These are phyloP conservation scores for Ochetophila trinervis DNA, from an alignment of 306 rosid genomes.

Conservation along the genomic window DNA sequence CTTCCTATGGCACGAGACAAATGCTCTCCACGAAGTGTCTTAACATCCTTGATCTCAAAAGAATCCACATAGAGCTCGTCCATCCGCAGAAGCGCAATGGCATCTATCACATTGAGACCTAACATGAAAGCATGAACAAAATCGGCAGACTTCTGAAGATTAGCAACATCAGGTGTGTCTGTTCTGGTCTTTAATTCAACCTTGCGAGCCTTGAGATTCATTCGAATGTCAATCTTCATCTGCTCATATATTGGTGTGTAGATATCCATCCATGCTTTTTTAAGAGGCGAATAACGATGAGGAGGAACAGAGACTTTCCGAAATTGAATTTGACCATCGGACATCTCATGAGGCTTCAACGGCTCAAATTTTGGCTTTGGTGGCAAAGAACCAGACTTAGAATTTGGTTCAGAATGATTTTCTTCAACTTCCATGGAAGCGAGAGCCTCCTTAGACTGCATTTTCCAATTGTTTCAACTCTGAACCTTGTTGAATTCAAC, in stretches of 20 bases:
- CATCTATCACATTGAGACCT: conserved; percentile 83
- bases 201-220: conserved; percentile 81
- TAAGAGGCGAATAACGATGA: conserved; percentile 77
- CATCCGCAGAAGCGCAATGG: conserved; percentile 70
- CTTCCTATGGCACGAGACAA: conserved; percentile 89
- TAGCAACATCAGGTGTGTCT: conserved; percentile 78
- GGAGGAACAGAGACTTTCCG: conserved; percentile 77
- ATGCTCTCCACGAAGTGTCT: conserved; percentile 77
- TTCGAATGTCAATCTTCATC: conserved; percentile 81
- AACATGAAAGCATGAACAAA: conserved; percentile 89
- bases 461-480: conserved; percentile 25
- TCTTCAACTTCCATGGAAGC: conserved; percentile 60
- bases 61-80: conserved; percentile 91
- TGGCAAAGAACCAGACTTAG: conserved; percentile 37
- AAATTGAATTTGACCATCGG: conserved; percentile 77
- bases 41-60: conserved; percentile 88
- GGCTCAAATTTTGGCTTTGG: conserved; percentile 70
- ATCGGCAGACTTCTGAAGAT: conserved; percentile 82
- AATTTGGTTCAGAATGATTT: conserved; percentile 26
- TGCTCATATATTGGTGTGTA: conserved; percentile 75
- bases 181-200: conserved; percentile 72
- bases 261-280: conserved; percentile 82
- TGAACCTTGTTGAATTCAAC: background rate
- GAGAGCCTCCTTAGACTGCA: conserved; percentile 51
- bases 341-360: conserved; percentile 83